Evolutionary conservation across 306 rosid species (phyloP).

Genomic region (Casuarina equisetifolia): DNA sequence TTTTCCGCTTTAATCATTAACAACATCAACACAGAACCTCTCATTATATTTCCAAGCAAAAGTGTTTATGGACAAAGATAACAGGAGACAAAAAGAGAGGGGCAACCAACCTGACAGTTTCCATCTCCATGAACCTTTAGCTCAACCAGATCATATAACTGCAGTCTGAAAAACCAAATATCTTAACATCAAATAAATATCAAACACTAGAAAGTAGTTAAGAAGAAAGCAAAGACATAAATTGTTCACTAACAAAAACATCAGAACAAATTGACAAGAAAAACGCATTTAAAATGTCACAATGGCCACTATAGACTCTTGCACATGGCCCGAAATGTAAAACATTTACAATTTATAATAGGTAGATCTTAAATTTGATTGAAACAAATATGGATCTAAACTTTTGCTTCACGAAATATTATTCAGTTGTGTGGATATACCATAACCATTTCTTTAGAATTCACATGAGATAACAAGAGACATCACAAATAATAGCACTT

Average conservation of each 20-base stretch:
- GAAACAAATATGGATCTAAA: not conserved
- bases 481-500: not conserved
- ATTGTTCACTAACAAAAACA: not conserved
- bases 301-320: not conserved
- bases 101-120: conserved; percentile 82
- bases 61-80: conserved; percentile 7
- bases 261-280: not conserved
- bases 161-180: conserved; percentile 53
- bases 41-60: conserved; percentile 15
- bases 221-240: not conserved
- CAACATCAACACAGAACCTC: conserved; percentile 1
- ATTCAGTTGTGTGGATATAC: not conserved
- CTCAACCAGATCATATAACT: conserved; percentile 86
- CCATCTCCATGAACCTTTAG: conserved; percentile 89
- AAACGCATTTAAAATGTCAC: not conserved
- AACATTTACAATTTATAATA: not conserved
- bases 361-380: not conserved
- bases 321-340: not conserved
- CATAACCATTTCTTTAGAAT: not conserved
- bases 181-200: conserved; percentile 24
- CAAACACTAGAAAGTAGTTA: not conserved
- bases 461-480: not conserved
- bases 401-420: not conserved
- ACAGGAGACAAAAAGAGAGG: not conserved
- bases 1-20: no score